Percentiles rank a stretch among this genome's conserved stretches.
phyloP scores from a whole-genome alignment of 78 protist genomes.

The Creolimax fragrantissima region DNA sequence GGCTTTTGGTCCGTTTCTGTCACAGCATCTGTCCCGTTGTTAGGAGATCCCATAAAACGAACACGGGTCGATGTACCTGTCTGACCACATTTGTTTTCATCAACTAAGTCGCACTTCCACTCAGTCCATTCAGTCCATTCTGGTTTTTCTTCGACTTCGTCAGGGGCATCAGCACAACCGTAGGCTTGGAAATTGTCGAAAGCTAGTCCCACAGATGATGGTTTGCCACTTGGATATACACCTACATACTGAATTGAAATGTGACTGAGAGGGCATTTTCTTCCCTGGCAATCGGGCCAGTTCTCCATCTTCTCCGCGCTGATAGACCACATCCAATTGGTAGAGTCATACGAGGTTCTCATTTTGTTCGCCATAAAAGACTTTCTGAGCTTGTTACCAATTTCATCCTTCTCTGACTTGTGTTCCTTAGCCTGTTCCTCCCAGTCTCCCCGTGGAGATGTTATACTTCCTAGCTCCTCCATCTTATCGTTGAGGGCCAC shows the following conservation, averaged over 20 bases:
- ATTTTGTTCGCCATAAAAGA: neutral
- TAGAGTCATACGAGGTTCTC: neutral
- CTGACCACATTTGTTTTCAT: neutral
- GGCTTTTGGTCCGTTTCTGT: no score
- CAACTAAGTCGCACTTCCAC: neutral
- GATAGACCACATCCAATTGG: neutral
- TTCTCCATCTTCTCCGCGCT: neutral
- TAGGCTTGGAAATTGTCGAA: neutral
- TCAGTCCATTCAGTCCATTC: neutral
- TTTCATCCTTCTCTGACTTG: neutral
- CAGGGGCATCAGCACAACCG: neutral
- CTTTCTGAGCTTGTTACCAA: neutral
- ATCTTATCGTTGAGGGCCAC: neutral
- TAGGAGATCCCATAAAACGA: no score
- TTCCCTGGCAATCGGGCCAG: neutral
- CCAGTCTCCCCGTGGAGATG: neutral
- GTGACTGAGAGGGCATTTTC: neutral
- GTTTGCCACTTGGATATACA: neutral
- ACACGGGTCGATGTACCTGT: no score
- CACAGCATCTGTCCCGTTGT: no score
- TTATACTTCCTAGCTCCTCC: neutral
- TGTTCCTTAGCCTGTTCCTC: neutral
- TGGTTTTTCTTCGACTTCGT: neutral
- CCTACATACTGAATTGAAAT: neutral
- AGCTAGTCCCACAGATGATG: neutral